Percentiles rank a stretch among this genome's conserved stretches.
Conservation (phyloP, 2,329 filamentous ascomycete species). For the Diaporthe citriasiana region DNA sequence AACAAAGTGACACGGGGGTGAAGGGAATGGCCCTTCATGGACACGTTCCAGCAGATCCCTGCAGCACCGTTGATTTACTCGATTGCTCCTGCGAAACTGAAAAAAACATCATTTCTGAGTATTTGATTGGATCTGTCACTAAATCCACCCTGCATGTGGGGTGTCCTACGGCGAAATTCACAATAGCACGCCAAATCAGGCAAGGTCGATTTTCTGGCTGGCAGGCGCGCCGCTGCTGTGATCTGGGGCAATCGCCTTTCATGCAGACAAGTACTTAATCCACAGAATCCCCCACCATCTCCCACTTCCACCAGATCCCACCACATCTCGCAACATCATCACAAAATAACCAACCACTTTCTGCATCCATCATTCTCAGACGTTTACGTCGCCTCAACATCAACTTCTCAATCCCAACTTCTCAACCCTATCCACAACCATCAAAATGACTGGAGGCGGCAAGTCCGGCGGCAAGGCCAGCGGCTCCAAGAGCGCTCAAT, state of each 20-base stretch:
- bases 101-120: background rate
- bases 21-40: too few relatives aligned
- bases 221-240: conserved; percentile 6
- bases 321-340: conserved; percentile 45
- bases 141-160: too few relatives aligned
- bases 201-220: too few relatives aligned
- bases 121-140: background rate
- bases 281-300: conserved; percentile 59
- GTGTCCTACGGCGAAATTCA: too few relatives aligned
- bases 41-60: background rate
- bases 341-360: conserved; percentile 47
- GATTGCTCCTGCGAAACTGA: too few relatives aligned
- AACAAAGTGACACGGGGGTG: background rate
- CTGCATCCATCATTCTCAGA: conserved; percentile 49
- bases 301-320: conserved; percentile 51
- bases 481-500: conserved; percentile 99
- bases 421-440: conserved; percentile 54
- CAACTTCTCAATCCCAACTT: conserved; percentile 52
- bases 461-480: conserved; percentile 99
- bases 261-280: conserved; percentile 67
- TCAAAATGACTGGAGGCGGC: conserved; percentile 99
- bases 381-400: conserved; percentile 44
- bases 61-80: too few relatives aligned
- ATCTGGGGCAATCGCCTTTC: conserved; percentile 56
- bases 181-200: too few relatives aligned